Evolutionary conservation across 2,329 filamentous ascomycete genomes (phyloP), one percentile per base, ranked within the genome.

Genomic region (Scytalidium lignicola): DNA sequence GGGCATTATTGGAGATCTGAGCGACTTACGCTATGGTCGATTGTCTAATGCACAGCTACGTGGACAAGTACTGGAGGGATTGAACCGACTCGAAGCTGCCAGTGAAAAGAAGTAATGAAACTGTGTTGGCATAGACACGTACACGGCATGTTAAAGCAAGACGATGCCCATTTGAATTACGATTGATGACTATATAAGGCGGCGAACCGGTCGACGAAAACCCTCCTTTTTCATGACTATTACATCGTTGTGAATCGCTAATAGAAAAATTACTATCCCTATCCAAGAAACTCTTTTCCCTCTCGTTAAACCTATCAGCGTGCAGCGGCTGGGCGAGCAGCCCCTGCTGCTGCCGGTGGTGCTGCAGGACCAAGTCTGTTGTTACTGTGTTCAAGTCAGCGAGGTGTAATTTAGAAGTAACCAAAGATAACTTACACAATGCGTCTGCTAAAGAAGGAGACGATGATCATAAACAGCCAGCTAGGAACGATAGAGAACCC

Each of bases 21-120:
- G 89, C 66, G 88, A 95, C 67, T 74, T 95, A 48, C 82, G 88
- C 42, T 92, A 93, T 61, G 90, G 90, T 32, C 83, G 83, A 48
- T 78, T 93, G 50, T 75, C 79, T 29, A 86, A 87, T 54, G 66
- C 74, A 19, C 74, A 81, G 51, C 68, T 91, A 26, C 74, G 74
- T 21, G 75, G 81, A 43, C 84, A 90, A 56, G 79, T 89, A 23
- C 70, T 90, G 17, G 78, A 84, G 43, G 84, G 84, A 5, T 70
- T 93, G 29, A 71, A 74, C 53, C 75, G 77, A 53, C 71, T 90
- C 28, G 80, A 87, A 63, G 49, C 17, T 20, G 53, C 55, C 44
- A 61, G 60, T 43, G 51, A 55, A 17, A 55, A 45, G 20, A 21
- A 39, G 22, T 22, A 17, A 21, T 19, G 22, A 18, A 13, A 12